Evolutionary conservation across 345 rosid genomes (phyloP).

Genomic region (Conringia planisiliqua): DNA sequence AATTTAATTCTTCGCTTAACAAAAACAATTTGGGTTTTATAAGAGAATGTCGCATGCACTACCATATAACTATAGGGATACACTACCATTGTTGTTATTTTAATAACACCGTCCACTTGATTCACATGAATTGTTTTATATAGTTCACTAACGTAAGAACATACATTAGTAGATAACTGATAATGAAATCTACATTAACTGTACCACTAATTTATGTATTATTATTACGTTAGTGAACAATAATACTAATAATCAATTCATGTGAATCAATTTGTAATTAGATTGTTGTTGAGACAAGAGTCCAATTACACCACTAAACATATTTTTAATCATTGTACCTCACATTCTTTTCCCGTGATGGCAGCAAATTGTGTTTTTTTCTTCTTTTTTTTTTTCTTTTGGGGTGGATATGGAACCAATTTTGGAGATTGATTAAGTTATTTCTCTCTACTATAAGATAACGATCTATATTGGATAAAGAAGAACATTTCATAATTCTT

Average conservation of each 20-base stretch:
- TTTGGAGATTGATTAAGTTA: neutral
- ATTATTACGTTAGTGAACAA: neutral
- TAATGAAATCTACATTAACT: neutral
- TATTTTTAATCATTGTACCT: neutral
- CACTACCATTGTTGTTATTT: neutral
- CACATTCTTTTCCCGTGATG: neutral
- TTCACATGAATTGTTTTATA: neutral
- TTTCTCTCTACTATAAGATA: neutral
- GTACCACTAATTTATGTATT: neutral
- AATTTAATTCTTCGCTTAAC: neutral
- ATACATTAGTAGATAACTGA: neutral
- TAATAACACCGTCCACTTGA: neutral
- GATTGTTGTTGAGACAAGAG: conserved; percentile 18
- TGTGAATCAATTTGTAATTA: conserved; percentile 7
- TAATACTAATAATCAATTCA: neutral
- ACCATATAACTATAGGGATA: neutral
- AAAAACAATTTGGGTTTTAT: neutral
- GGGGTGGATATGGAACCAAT: neutral
- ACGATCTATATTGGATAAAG: neutral
- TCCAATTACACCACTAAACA: conserved; percentile 24
- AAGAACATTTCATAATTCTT: neutral
- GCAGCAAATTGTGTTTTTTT: neutral
- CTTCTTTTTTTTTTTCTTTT: neutral
- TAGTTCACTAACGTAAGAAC: conserved; percentile 2
- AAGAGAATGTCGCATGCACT: neutral